These are phyloP conservation scores for Tricholoma hemisulphureum DNA, from an alignment of 768 basidiomycete genomes.

Conservation along the genomic window DNA sequence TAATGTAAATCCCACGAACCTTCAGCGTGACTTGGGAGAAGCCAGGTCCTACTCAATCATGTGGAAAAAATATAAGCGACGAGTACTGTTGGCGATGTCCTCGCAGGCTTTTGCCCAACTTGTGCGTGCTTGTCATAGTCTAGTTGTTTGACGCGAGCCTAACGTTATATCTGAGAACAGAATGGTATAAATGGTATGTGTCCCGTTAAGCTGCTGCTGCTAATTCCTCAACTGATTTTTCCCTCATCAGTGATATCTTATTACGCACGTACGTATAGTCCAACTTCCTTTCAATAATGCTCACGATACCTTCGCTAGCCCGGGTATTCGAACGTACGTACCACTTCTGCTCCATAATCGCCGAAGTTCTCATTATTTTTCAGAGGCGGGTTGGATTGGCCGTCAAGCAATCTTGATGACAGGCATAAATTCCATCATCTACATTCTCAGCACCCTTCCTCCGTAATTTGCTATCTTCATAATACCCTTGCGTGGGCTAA, in stretches of 20 bases:
- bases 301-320: slow-evolving; percentile 39
- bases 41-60: slow-evolving; percentile 73
- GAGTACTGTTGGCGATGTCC: slow-evolving; percentile 93
- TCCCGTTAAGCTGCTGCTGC: background rate
- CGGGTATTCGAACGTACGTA: slow-evolving; percentile 84
- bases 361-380: slow-evolving; percentile 9
- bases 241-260: slow-evolving; percentile 76
- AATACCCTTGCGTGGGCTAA: slow-evolving; percentile 5
- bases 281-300: slow-evolving; percentile 5
- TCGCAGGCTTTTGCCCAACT: slow-evolving; percentile 53
- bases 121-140: slow-evolving; percentile 5
- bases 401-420: slow-evolving; percentile 94
- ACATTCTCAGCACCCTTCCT: slow-evolving; percentile 75
- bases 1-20: background rate
- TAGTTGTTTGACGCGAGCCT: background rate
- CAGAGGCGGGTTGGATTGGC: slow-evolving; percentile 95
- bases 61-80: slow-evolving; percentile 84
- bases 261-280: slow-evolving; percentile 72
- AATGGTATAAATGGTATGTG: slow-evolving; percentile 88
- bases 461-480: slow-evolving; percentile 54
- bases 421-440: slow-evolving; percentile 86
- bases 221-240: background rate
- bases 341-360: background rate
- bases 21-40: slow-evolving; percentile 73
- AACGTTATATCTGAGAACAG: slow-evolving; percentile 35